These are phyloP conservation scores for Pythium periplocum DNA, from an alignment of 352 stramenopile species.

Conservation along the genomic window DNA sequence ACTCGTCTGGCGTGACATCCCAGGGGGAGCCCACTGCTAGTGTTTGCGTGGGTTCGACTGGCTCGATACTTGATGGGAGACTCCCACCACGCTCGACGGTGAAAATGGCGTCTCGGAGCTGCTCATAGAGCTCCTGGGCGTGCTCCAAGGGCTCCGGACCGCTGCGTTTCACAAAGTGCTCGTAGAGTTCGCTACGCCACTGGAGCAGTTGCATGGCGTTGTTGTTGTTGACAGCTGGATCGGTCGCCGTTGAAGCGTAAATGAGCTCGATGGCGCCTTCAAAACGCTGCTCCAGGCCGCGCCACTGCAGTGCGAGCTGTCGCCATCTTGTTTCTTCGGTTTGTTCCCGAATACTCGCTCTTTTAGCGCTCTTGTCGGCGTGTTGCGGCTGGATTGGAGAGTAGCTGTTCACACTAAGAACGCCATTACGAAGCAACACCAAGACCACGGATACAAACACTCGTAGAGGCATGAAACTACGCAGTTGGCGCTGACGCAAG, in stretches of 20 bases:
- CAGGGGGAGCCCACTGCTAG: too few species aligned
- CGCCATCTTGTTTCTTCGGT: conserved; percentile 43
- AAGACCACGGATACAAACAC: conserved; percentile 65
- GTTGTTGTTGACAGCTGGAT: background rate
- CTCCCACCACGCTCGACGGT: background rate
- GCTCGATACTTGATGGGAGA: too few species aligned
- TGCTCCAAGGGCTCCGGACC: conserved; percentile 25
- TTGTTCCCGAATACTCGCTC: conserved; percentile 19
- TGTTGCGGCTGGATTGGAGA: background rate
- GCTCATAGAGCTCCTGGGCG: conserved; percentile 12
- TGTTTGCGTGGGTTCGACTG: too few species aligned
- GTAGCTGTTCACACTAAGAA: conserved; percentile 55
- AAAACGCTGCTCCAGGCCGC: conserved; percentile 40
- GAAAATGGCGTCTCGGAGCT: conserved; percentile 2
- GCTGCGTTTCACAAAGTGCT: conserved; percentile 32
- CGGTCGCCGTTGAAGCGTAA: conserved; percentile 16
- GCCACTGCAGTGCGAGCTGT: conserved; percentile 49
- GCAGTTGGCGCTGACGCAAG: conserved; percentile 46
- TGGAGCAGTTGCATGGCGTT: conserved; percentile 33
- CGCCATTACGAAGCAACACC: conserved; percentile 47
- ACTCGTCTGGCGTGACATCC: too few species aligned
- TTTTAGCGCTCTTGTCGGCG: conserved; percentile 3
- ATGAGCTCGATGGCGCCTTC: conserved; percentile 45
- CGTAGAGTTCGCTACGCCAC: conserved; percentile 48
- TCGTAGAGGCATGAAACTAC: conserved; percentile 46